Percentiles rank a stretch among this genome's conserved stretches.
These are phyloP conservation scores for Acanthamoeba culbertsoni DNA, from an alignment of 208 protist species.

Conservation along the genomic window DNA sequence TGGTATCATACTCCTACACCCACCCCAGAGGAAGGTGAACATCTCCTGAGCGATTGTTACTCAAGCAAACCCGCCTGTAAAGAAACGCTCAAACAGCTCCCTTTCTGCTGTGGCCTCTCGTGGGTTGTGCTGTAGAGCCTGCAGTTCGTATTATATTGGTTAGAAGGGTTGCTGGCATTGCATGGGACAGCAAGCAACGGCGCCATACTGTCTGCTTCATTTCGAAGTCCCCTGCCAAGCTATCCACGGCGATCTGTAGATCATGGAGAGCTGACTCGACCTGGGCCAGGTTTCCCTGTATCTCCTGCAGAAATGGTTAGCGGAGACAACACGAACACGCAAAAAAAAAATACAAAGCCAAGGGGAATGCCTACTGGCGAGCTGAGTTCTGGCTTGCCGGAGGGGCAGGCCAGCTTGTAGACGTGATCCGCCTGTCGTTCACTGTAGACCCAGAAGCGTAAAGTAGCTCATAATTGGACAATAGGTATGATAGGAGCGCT, in stretches of 20 bases:
- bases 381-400: neutral
- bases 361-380: neutral
- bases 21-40: neutral
- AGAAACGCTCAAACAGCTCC: conserved; percentile 1
- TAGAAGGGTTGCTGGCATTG: neutral
- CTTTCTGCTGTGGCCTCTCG: neutral
- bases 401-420: neutral
- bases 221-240: neutral
- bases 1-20: too few relatives aligned
- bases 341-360: neutral
- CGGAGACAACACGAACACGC: neutral
- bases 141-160: neutral
- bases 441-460: too few relatives aligned
- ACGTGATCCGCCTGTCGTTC: neutral
- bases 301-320: neutral
- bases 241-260: neutral
- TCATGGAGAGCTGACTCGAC: neutral
- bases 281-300: neutral
- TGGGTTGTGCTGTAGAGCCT: neutral
- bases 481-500: neutral
- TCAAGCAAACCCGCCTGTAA: neutral
- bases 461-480: neutral
- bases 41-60: too few relatives aligned
- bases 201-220: neutral
- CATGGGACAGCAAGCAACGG: neutral